Base-by-base conservation (phyloP, 2,329 filamentous ascomycete species). In the Ascochyta lentis region DNA sequence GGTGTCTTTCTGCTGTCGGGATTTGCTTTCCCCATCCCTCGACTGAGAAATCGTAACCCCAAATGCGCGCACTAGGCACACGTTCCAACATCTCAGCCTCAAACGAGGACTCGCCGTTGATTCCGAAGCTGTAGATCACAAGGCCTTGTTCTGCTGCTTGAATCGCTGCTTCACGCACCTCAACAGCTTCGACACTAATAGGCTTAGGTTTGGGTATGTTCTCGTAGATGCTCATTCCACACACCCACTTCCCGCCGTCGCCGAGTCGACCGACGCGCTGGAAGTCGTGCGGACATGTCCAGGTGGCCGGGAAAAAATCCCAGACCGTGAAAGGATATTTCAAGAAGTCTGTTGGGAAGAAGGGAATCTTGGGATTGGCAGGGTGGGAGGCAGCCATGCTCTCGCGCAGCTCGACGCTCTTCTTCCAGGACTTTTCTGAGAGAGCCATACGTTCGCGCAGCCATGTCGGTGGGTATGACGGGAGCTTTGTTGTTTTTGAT, bases 181-280 rank as follows among this genome's bases (percentile, higher is more conserved):
- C 56, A n/a, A 59, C 55, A 33, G 47, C 55, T 2, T 63, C 60
- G 12, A 37, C 34, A 16, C 44, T 46, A 39, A 63, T 49, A 8
- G 63, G 40, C 6, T 60, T 55, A 1, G 64, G 60, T 8, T 56
- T 61, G 1, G 70, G 63, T 23, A 69, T 50, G 6, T 55, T 59
- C 24, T 73, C 70, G 51, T 73, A 73, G 16, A 72, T 48, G 41
- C 65, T 71, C 69, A 73, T 71, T 12, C 70, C 70, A 46, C 70
- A 73, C 16, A 73, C 69, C 70, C 70, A 73, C 59, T 73, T 73
- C 13, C 70, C 70, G 27, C 70, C 70, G 43, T 73, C 70, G 4
- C 70, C 70, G 6, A 73, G 61, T 8, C 69, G 59, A 3, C 70
- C 70, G 0, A 73, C 65, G 31, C 70, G 66, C 51, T 73, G 70